Evolutionary conservation across 371 early-diverging fungal species (phyloP).

Genomic region (Mucor circinelloides): DNA sequence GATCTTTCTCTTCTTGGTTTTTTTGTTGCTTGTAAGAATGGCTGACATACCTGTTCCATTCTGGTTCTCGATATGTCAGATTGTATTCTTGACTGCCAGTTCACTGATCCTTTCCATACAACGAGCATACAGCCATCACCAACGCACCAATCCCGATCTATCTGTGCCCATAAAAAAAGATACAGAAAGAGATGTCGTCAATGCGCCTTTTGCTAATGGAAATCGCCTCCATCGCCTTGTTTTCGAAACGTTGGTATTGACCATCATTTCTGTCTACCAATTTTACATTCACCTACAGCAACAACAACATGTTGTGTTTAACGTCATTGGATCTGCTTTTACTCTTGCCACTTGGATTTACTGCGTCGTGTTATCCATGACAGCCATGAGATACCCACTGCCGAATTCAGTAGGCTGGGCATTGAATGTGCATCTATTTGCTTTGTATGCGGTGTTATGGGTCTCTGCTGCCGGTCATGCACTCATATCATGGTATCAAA

Average conservation of each 20-base stretch:
- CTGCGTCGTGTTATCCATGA: constrained; percentile 15
- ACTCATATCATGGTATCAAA: neutral
- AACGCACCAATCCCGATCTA: neutral
- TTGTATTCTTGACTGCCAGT: neutral
- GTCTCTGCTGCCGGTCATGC: constrained; percentile 4
- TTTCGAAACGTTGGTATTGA: constrained; percentile 10
- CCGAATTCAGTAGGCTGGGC: constrained; percentile 29
- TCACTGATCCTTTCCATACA: constrained; percentile 20
- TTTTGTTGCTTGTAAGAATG: neutral
- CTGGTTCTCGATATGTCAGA: neutral
- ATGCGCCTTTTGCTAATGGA: constrained; percentile 1
- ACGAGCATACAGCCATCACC: constrained; percentile 9
- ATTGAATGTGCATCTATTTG: constrained; percentile 37
- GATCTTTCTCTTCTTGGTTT: neutral
- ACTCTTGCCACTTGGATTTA: constrained; percentile 22
- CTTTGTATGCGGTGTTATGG: constrained; percentile 23
- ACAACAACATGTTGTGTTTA: neutral
- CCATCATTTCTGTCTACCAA: neutral
- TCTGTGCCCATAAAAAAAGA: neutral
- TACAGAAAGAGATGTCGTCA: constrained; percentile 4
- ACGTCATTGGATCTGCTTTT: neutral
- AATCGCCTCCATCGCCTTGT: constrained; percentile 6
- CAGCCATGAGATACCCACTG: constrained; percentile 9
- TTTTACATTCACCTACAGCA: neutral
- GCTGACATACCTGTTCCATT: neutral